A percentile compares a stretch with the other conserved stretches of the same genome.
phyloP scores from a whole-genome alignment of 306 rosid species.

The Betula pendula region DNA sequence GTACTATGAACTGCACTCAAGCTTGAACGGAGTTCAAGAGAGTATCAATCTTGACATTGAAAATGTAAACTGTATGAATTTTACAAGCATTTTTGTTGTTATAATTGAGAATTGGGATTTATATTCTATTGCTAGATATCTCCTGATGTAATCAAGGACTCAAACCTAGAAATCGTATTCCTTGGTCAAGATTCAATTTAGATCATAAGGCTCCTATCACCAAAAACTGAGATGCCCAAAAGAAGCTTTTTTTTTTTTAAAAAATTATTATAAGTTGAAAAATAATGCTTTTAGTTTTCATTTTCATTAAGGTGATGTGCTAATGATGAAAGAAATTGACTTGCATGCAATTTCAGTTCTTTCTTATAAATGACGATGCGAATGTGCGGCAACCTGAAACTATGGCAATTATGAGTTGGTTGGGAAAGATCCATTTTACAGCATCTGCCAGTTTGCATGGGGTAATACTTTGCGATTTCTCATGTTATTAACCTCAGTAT shows the following conservation, averaged over 20 bases:
- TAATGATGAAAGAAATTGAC: conserved; percentile 29
- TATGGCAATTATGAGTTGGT: conserved; percentile 87
- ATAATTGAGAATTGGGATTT: not conserved
- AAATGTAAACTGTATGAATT: not conserved
- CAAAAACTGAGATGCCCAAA: conserved; percentile 2
- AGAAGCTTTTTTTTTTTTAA: not conserved
- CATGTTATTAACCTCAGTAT: not conserved
- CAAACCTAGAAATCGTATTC: not conserved
- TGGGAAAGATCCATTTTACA: conserved; percentile 69
- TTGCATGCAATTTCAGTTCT: conserved; percentile 57
- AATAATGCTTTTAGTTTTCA: not conserved
- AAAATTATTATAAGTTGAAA: conserved; percentile 7
- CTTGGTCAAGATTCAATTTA: not conserved
- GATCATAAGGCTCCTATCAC: not conserved
- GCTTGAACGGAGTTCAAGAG: not conserved
- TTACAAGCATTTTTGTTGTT: not conserved
- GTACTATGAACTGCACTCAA: not conserved
- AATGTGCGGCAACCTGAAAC: conserved; percentile 82
- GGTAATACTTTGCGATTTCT: conserved; percentile 53
- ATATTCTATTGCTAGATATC: not conserved
- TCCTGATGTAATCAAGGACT: not conserved
- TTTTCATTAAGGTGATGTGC: not conserved
- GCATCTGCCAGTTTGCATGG: conserved; percentile 99
- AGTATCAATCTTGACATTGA: not conserved
- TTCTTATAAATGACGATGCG: conserved; percentile 54